These are phyloP conservation scores for Phialophora verrucosa DNA, from an alignment of 2,329 filamentous ascomycete species.

Conservation along the genomic window DNA sequence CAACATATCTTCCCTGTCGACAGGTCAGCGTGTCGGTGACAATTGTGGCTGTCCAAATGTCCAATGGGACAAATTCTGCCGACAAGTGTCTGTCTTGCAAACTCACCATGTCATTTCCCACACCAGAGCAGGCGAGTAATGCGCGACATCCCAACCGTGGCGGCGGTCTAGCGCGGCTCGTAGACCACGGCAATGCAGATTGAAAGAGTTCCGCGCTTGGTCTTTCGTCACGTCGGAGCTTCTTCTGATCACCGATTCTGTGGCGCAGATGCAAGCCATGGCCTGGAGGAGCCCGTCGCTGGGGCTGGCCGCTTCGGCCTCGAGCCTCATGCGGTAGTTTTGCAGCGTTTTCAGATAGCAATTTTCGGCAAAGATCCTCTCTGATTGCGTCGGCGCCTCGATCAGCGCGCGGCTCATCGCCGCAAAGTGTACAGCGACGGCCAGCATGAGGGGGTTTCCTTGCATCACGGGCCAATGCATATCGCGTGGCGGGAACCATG, in stretches of 20 bases:
- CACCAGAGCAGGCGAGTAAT: slow-evolving; percentile 4
- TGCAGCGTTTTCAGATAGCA: background rate
- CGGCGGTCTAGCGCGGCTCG: background rate
- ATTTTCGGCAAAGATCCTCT: slow-evolving; percentile 4
- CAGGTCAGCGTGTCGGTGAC: background rate
- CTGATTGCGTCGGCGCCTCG: background rate
- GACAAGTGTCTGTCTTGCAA: no score
- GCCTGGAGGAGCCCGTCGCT: slow-evolving; percentile 6
- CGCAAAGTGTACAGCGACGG: slow-evolving; percentile 11
- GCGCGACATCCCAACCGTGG: slow-evolving; percentile 5
- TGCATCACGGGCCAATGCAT: slow-evolving; percentile 8
- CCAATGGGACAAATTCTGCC: no score
- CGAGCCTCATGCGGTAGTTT: slow-evolving; percentile 5
- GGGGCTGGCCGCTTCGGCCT: slow-evolving; percentile 1
- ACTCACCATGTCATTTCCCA: slow-evolving; percentile 11
- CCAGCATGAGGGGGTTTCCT: background rate
- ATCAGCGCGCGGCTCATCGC: slow-evolving; percentile 5
- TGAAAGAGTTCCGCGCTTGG: background rate
- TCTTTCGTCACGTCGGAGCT: slow-evolving; percentile 4
- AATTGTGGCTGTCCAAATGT: no score
- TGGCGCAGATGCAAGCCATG: slow-evolving; percentile 1
- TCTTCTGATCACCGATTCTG: background rate
- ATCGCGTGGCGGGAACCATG: slow-evolving; percentile 10
- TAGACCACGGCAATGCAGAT: slow-evolving; percentile 3
- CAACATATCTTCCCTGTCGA: slow-evolving; percentile 5